phyloP scores from a whole-genome alignment of 441 rosid species.

The Pelargonium citronellum region DNA sequence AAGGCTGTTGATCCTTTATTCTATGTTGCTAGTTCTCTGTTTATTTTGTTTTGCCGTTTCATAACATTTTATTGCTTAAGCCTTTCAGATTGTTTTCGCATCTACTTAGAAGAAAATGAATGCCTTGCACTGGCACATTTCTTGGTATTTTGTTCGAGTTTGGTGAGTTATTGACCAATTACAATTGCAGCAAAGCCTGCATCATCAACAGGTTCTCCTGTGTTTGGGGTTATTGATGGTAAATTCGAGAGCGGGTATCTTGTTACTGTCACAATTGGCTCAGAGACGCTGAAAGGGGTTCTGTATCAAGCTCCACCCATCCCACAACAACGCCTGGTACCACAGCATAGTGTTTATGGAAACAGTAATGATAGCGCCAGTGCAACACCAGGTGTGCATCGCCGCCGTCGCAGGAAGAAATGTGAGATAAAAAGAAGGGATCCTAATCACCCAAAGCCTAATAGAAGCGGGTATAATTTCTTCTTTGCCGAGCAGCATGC shows the following conservation, averaged over 20 bases:
- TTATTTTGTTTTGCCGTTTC: too few species aligned
- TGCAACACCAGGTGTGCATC: conserved; percentile 39
- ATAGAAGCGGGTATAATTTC: conserved; percentile 90
- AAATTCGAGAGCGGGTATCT: conserved; percentile 85
- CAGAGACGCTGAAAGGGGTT: conserved; percentile 77
- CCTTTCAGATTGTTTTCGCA: too few species aligned
- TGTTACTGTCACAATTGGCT: conserved; percentile 69
- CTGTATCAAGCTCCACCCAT: conserved; percentile 54
- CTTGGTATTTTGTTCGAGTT: background rate
- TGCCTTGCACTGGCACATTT: background rate
- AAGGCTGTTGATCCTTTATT: background rate
- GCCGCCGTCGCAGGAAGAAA: conserved; percentile 74
- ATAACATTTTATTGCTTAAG: too few species aligned
- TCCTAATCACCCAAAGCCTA: conserved; percentile 89
- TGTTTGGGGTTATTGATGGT: conserved; percentile 86
- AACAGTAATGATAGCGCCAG: conserved; percentile 26
- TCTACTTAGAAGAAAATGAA: background rate
- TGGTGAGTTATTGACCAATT: too few species aligned
- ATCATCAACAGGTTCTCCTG: conserved; percentile 45
- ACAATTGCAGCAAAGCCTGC: conserved; percentile 28
- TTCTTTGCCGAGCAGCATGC: conserved; percentile 93
- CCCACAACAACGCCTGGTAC: conserved; percentile 26
- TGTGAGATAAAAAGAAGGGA: conserved; percentile 82
- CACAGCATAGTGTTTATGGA: conserved; percentile 29
- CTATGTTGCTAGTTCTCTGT: background rate